These are phyloP conservation scores for Penium margaritaceum DNA, from an alignment of 139 green algal genomes.

Conservation along the genomic window DNA sequence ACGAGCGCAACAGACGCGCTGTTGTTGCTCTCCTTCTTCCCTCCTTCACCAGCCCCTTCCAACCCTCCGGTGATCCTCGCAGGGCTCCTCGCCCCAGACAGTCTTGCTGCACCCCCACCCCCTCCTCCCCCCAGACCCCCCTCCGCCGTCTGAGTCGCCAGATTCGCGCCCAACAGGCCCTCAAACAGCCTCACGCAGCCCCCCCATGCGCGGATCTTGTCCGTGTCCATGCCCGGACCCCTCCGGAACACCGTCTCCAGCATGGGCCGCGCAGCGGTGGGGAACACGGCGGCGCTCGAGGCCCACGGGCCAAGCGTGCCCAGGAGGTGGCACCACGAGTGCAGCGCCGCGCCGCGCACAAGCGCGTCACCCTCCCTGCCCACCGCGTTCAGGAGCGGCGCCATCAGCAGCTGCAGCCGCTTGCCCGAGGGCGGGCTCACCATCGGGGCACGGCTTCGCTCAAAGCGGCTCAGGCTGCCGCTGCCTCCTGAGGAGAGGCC, in stretches of 20 bases:
- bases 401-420: slow-evolving; percentile 1
- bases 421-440: background rate
- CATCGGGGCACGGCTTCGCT: background rate
- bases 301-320: slow-evolving; percentile 3
- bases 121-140: too few relatives aligned
- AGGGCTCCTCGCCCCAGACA: too few relatives aligned
- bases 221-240: too few relatives aligned
- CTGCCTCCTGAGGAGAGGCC: too few relatives aligned
- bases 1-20: too few relatives aligned
- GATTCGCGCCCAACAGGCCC: background rate
- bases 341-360: background rate
- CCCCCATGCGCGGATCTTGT: too few relatives aligned
- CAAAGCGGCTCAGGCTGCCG: too few relatives aligned
- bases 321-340: slow-evolving; percentile 9
- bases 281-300: background rate
- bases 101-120: too few relatives aligned
- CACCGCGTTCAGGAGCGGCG: background rate
- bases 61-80: too few relatives aligned
- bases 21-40: too few relatives aligned
- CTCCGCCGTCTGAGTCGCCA: too few relatives aligned
- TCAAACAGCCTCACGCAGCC: slow-evolving; percentile 1
- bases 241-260: slow-evolving; percentile 1
- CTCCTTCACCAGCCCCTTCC: too few relatives aligned
- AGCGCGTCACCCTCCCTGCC: background rate
- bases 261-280: slow-evolving; percentile 1